These are phyloP conservation scores for Rhododendron henanense DNA, from an alignment of 148 eudicot species.

Conservation along the genomic window DNA sequence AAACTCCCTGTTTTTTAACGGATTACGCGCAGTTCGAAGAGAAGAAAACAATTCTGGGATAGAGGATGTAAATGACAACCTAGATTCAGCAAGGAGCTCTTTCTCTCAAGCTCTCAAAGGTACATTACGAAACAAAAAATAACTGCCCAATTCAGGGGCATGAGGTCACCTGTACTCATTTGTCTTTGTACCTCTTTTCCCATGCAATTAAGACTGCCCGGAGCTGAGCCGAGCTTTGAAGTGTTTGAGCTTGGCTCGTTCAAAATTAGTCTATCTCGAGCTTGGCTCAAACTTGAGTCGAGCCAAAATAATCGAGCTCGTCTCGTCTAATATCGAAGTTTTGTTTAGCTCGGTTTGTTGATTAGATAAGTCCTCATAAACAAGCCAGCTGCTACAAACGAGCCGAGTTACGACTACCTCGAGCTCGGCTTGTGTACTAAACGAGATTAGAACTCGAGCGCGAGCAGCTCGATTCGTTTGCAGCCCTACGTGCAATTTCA, in stretches of 20 bases:
- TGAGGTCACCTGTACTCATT: neutral
- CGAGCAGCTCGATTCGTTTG: neutral
- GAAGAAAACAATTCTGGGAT: slow-evolving; percentile 38
- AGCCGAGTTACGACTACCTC: neutral
- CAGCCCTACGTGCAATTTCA: neutral
- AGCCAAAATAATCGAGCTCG: neutral
- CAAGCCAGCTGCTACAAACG: neutral
- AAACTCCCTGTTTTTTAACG: slow-evolving; percentile 10
- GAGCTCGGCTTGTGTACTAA: neutral
- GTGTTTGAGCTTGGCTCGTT: neutral
- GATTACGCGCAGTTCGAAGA: slow-evolving; percentile 35
- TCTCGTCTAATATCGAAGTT: neutral
- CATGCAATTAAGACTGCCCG: neutral
- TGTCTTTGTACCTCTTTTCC: neutral
- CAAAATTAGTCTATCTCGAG: neutral
- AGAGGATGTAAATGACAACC: slow-evolving; percentile 33
- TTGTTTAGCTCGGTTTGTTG: neutral
- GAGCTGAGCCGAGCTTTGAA: neutral
- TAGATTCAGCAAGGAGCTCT: slow-evolving; percentile 72
- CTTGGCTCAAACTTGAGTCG: neutral
- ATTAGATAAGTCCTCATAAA: neutral
- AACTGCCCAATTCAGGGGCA: neutral
- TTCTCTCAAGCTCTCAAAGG: slow-evolving; percentile 82
- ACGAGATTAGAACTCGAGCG: neutral
- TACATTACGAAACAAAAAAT: slow-evolving; percentile 11